A percentile compares a stretch with the other conserved stretches of the same genome.
phyloP scores from a whole-genome alignment of 352 stramenopile species.

The Phytophthora melonis region DNA sequence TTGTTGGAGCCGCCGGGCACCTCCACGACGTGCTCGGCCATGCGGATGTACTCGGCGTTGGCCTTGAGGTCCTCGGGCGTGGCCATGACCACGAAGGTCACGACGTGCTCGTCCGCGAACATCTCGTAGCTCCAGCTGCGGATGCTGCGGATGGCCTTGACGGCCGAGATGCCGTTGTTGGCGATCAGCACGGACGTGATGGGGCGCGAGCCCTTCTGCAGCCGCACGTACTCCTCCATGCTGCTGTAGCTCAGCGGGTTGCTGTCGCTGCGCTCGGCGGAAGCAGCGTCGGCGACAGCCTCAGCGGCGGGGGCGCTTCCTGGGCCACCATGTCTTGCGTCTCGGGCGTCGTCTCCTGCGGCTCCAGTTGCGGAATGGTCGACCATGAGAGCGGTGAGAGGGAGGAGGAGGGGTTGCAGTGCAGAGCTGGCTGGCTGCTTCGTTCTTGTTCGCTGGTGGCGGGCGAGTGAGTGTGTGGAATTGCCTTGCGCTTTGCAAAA shows the following conservation, averaged over 20 bases:
- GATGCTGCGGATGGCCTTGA: conserved; percentile 99
- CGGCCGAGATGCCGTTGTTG: conserved; percentile 99
- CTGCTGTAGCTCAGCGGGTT: conserved; percentile 83
- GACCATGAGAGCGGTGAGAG: too few species aligned
- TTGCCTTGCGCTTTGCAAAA: too few species aligned
- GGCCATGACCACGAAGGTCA: conserved; percentile 99
- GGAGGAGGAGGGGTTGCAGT: too few species aligned
- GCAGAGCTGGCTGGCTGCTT: too few species aligned
- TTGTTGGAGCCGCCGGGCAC: conserved; percentile 99
- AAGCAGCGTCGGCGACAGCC: conserved; percentile 15
- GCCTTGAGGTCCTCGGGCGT: conserved; percentile 99
- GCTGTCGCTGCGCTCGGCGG: conserved; percentile 56
- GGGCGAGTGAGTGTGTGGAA: conserved; percentile 7
- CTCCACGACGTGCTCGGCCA: conserved; percentile 99
- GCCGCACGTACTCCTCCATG: conserved; percentile 93
- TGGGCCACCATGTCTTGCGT: conserved; percentile 48
- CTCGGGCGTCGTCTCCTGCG: conserved; percentile 36
- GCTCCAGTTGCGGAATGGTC: conserved; percentile 55
- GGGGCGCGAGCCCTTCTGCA: conserved; percentile 89
- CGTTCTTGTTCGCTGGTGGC: conserved; percentile 39
- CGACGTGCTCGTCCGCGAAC: conserved; percentile 94
- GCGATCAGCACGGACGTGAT: conserved; percentile 99
- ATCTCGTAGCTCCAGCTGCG: conserved; percentile 99
- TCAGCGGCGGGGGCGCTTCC: conserved; percentile 21
- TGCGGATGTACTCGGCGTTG: conserved; percentile 99